Percentiles rank a stretch among this genome's conserved stretches.
Conservation (phyloP, 73 alveolate genomes). For the Tetrahymena malaccensis region DNA sequence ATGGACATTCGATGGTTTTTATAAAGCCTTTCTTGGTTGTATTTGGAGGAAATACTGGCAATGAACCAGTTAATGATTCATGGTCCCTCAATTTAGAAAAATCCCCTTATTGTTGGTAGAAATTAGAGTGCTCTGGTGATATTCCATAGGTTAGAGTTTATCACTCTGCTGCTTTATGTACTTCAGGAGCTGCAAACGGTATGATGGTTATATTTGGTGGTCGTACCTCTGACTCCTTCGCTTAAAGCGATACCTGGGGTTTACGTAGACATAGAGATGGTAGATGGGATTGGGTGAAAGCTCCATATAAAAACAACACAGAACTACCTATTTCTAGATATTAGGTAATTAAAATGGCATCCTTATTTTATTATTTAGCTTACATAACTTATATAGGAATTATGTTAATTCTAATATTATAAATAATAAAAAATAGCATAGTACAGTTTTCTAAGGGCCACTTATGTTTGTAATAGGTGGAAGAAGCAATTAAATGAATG, state of each 20-base stretch:
- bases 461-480: slow-evolving; percentile 93
- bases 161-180: slow-evolving; percentile 94
- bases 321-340: slow-evolving; percentile 60
- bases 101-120: slow-evolving; percentile 85
- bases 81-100: slow-evolving; percentile 83
- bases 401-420: too few relatives aligned
- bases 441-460: slow-evolving; percentile 85
- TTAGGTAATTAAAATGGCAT: not conserved
- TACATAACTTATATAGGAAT: too few relatives aligned
- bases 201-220: slow-evolving; percentile 97
- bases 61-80: slow-evolving; percentile 88
- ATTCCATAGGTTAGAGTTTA: slow-evolving; percentile 91
- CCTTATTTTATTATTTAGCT: too few relatives aligned
- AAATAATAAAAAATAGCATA: slow-evolving; percentile 49
- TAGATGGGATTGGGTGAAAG: slow-evolving; percentile 99
- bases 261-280: slow-evolving; percentile 97
- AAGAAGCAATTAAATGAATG: slow-evolving; percentile 77
- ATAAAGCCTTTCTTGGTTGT: slow-evolving; percentile 88
- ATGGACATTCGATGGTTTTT: slow-evolving; percentile 93
- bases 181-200: slow-evolving; percentile 97
- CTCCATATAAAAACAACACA: slow-evolving; percentile 70
- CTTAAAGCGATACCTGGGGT: slow-evolving; percentile 96
- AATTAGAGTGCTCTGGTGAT: slow-evolving; percentile 71
- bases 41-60: slow-evolving; percentile 95
- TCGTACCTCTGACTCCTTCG: slow-evolving; percentile 73